Base-by-base conservation (phyloP, 257 asterid genomes). In the Ophiorrhiza pumila region DNA sequence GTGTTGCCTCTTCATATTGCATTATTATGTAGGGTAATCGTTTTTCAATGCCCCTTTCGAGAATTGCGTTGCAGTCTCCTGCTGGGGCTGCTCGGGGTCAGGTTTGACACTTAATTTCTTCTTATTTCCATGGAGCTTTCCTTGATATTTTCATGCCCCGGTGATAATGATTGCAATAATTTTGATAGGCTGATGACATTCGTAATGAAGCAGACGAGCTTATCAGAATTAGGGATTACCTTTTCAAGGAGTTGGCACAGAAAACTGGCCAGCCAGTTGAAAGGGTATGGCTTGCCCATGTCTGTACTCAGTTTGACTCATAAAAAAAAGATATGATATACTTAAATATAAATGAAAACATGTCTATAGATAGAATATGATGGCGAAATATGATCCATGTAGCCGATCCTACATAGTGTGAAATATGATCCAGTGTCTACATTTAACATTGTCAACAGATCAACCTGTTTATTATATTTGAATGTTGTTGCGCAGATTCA, bases 51-150 rank as follows among this genome's bases (percentile, higher is more conserved):
- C 99, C 98, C 35, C 85, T 85, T 47, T 80, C 97, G 70, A 80
- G 90, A 77, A 70, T 95, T 60, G 88, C 87, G 61, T 66, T 95
- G 67, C 84, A 84, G 75, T 83, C 98, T 71, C 99, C 99, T 32
- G 99, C 94, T 74, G 99, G 99, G 31, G 88, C 95, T 80, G 99
- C 97, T 32, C 92, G 95, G 57, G 99, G 99, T 56, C 97, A 90
- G 99, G 99, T 94, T 64, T 74, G 83, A 56, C 31, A 18, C 17
- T 18, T 46, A 20, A 15, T 58, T 2, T 65, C 68, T 74, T 74
- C 47, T 22, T 43, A 22, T 49, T 34, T 68, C 42, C 65, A 60
- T 68, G 35, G 42, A 55, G 10, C 17, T n/a, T 25, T 45, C 65
- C 49, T 39, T 10, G 34, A 66, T 73, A 34, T 59, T 67, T 63